Percentiles rank a stretch among this genome's conserved stretches.
Conservation (phyloP, 192 early-diverging fungal genomes). For the Coemansia sp. region DNA sequence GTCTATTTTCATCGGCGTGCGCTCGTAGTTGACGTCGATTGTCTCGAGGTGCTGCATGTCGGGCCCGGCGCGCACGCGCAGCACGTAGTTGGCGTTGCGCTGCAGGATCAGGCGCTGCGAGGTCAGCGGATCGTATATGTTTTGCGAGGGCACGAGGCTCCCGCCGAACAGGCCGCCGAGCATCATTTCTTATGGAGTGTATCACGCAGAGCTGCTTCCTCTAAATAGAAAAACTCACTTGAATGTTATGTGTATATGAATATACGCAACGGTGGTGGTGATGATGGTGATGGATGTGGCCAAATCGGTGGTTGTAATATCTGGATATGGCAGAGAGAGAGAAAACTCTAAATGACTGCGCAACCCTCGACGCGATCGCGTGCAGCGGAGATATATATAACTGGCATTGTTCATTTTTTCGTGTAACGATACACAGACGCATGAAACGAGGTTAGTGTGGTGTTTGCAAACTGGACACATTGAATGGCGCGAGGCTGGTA, state of each 20-base stretch:
- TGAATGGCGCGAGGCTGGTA: too few species aligned
- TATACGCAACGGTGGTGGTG: neutral
- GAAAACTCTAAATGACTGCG: too few species aligned
- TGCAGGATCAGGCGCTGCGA: constrained; percentile 47
- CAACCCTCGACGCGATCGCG: too few species aligned
- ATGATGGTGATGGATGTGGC: neutral
- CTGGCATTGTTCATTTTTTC: too few species aligned
- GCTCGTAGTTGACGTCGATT: constrained; percentile 54
- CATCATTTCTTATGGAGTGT: constrained; percentile 28
- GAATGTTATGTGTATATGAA: neutral
- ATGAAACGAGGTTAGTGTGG: too few species aligned
- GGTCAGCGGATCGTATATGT: constrained; percentile 44
- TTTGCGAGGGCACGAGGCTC: constrained; percentile 32
- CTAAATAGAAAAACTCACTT: too few species aligned
- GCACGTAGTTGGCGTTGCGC: constrained; percentile 51
- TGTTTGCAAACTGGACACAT: too few species aligned
- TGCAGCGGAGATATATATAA: too few species aligned
- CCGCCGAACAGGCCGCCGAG: constrained; percentile 51
- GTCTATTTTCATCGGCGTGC: constrained; percentile 44
- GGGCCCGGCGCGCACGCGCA: constrained; percentile 49
- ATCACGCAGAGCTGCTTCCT: too few species aligned
- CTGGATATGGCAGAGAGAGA: too few species aligned
- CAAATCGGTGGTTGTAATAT: too few species aligned
- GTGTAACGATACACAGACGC: too few species aligned
- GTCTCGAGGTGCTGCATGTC: constrained; percentile 42